Evolutionary conservation across 305 asterid species (phyloP).

Genomic region (Andrographis paniculata): DNA sequence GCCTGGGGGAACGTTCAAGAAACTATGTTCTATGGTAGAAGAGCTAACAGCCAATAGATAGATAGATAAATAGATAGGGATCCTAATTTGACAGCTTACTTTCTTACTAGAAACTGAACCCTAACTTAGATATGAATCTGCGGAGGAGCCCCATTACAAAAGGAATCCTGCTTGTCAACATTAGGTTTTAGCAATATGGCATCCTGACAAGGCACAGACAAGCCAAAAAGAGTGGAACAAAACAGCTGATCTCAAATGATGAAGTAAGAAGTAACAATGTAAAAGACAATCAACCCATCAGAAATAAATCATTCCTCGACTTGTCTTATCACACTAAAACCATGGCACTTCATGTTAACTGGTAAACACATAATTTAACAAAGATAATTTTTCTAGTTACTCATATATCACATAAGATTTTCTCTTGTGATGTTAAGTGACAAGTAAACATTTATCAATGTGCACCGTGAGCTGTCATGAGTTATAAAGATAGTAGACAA

Average conservation of each 20-base stretch:
- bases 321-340: conserved; percentile 12
- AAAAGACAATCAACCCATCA: conserved; percentile 1
- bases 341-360: conserved; percentile 16
- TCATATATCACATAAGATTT: neutral
- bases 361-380: too few relatives aligned
- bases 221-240: too few relatives aligned
- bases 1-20: conserved; percentile 1
- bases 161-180: too few relatives aligned
- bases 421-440: neutral
- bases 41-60: too few relatives aligned
- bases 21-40: too few relatives aligned
- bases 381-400: conserved; percentile 2
- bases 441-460: conserved; percentile 1
- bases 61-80: too few relatives aligned
- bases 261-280: conserved; percentile 9
- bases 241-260: conserved; percentile 5
- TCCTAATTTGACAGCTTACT: conserved; percentile 5
- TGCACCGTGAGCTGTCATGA: conserved; percentile 2
- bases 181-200: too few relatives aligned
- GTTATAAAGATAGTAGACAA: conserved; percentile 6
- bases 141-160: too few relatives aligned
- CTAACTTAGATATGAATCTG: conserved; percentile 4
- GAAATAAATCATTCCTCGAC: conserved; percentile 5
- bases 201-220: too few relatives aligned
- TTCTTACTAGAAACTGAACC: conserved; percentile 13